Conservation (phyloP, 331 rosid genomes). For the Dryas integrifolia region DNA sequence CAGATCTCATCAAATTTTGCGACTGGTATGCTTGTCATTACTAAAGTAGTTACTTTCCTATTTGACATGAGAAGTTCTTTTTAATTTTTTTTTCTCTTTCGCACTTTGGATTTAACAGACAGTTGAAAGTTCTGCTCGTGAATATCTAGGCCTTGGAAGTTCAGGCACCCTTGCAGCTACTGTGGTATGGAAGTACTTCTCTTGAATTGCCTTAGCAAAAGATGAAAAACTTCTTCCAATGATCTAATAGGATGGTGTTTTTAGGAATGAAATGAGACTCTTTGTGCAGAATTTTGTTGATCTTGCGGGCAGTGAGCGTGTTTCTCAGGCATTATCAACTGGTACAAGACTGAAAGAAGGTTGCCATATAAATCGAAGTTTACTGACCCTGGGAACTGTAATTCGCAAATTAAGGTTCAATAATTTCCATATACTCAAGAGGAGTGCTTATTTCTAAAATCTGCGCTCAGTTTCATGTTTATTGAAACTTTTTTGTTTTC, state of each 20-base stretch:
- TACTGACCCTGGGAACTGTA: conserved; percentile 79
- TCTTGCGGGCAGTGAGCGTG: conserved; percentile 88
- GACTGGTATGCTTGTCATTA: conserved; percentile 57
- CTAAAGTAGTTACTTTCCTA: background rate
- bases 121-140: conserved; percentile 64
- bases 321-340: conserved; percentile 70
- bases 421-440: background rate
- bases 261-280: conserved; percentile 17
- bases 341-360: conserved; percentile 89
- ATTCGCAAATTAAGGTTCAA: conserved; percentile 74
- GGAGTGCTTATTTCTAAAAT: background rate
- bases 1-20: conserved; percentile 87
- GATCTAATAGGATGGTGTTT: background rate
- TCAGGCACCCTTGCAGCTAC: conserved; percentile 65
- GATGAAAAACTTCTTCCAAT: background rate
- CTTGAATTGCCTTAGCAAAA: background rate
- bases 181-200: conserved; percentile 53
- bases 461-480: background rate
- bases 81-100: background rate
- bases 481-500: background rate
- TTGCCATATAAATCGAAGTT: conserved; percentile 84
- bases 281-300: conserved; percentile 75
- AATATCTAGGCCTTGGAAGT: conserved; percentile 33
- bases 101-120: conserved; percentile 47
- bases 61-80: background rate